A percentile compares a stretch with the other conserved stretches of the same genome.
Conservation (phyloP, 768 basidiomycete genomes). For the Suillus bovinus region DNA sequence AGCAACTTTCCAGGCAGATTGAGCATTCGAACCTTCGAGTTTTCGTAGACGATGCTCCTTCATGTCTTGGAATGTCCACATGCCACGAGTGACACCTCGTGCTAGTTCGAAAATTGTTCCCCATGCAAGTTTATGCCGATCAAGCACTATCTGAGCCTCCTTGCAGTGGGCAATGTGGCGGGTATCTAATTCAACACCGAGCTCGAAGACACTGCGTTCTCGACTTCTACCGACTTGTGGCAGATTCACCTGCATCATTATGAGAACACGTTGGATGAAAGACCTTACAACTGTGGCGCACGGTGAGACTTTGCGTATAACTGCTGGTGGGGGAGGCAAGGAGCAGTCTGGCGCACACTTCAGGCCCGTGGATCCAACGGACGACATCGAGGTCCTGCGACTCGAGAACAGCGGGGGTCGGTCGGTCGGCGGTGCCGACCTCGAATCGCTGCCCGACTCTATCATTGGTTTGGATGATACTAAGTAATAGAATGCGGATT, state of each 20-base stretch:
- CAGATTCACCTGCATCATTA: background rate
- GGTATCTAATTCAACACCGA: background rate
- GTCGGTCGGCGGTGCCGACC: background rate
- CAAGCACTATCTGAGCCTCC: conserved; percentile 31
- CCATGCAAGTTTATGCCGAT: conserved; percentile 37
- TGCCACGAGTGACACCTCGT: conserved; percentile 36
- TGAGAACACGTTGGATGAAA: background rate
- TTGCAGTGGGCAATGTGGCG: conserved; percentile 33
- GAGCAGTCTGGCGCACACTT: conserved; percentile 6
- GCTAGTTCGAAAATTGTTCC: conserved; percentile 47
- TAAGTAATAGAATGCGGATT: background rate
- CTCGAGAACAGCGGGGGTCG: background rate
- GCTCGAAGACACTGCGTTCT: background rate
- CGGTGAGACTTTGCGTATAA: background rate
- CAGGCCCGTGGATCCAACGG: background rate
- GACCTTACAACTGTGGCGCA: background rate
- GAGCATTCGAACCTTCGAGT: conserved; percentile 29
- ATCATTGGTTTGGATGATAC: background rate
- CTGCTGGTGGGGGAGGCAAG: background rate
- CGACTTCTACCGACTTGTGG: background rate
- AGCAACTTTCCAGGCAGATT: conserved; percentile 29
- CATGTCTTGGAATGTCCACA: conserved; percentile 26
- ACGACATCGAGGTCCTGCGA: conserved; percentile 7
- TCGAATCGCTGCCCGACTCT: conserved; percentile 1
- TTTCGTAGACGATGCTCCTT: too few species aligned